Evolutionary conservation across 2,329 filamentous ascomycete species (phyloP), one percentile per base, ranked within the genome.

Genomic region (Metarhizium brunneum): DNA sequence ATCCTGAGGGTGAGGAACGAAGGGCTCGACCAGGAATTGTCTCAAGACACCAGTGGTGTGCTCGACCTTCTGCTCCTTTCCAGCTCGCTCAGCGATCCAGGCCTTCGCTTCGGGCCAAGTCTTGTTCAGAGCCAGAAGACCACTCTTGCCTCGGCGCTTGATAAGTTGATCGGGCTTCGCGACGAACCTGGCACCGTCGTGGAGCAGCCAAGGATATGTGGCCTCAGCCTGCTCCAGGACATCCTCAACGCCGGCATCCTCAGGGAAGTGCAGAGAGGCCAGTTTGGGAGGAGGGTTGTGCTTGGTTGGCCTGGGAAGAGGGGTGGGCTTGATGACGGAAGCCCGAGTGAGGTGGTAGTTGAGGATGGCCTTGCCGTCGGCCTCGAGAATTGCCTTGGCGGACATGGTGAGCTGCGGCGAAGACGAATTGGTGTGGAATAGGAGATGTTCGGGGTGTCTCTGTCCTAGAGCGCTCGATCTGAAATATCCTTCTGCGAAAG

Each of bases 281-380:
- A 97, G 85, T 76, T 89, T 92, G 66, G 92, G 79, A 60, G 94
- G 86, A 65, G 94, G 79, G 80, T 97, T 97, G 86, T 99, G 94
- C 74, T 84, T 94, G 62, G 88, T 76, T 62, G 88, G 81, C 64
- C 82, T 73, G 65, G 92, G 90, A 56, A 97, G 90, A 76, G 94
- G 91, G 70, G 91, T 92, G 65, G 92, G 89, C 88, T 96, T 97
- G 85, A 99, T 96, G 74, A 95, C 88, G 64, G 91, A 87, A 66
- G 94, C 90, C 73, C 94, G 88, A 68, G 94, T 97, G 77, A 99
- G 91, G 83, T 97, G 94, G 84, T 97, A 99, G 88, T 96, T 97
- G 84, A 99, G 84, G 81, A 99, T 97, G 84, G 94, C 94, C 88
- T 99, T 99, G 85, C 94, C 94, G 81, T 99, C 94, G 82, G 92